Evolutionary conservation across 176 grass and related monocot genomes (phyloP), one percentile per base, ranked within the genome.

Genomic region (Musa beccarii): DNA sequence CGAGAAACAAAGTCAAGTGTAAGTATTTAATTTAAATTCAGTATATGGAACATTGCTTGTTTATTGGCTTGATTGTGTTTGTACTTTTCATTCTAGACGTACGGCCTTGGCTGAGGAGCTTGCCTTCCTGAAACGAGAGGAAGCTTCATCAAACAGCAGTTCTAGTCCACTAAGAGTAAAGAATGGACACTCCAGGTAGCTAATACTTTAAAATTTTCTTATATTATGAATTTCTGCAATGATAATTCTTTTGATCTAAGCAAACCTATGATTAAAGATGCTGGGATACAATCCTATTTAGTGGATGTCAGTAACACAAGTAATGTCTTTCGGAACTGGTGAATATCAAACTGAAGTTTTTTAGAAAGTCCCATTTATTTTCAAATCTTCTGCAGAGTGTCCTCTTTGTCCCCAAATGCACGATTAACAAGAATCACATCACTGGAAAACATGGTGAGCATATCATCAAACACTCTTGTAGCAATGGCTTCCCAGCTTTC

Each of bases 1-100:
- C 54, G 95, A 94, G 76, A 99, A 99, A 76, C 95, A 99, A 87
- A 94, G 88, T 73, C 91, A 99, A 99, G 72, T 99, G 95, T 99
- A 88, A 73, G 88, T 84, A 53, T 49, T 81, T 78, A 22, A 12
- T 29, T 72, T 69, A 79, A 68, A 19, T 71, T 63, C 10, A 43
- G 67, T 0, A 72, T 72, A 11, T 20, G 17, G 13, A 79, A 1
- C 17, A 24, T 59, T 55, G 8, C 56, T 29, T 76, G 8, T 82
- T 56, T 29, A 23, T 19, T 54, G 19, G 25, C 28, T 66, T 49
- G 23, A 78, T 19, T 63, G 62, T 76, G 34, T 53, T 16, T 55
- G 63, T 63, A 12, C 57, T 51, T 82, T 54, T 29, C 72, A 69
- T 85, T 74, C 22, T 43, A 99, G 95, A 80, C 95, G 95, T 75